Evolutionary conservation across 768 basidiomycete species (phyloP).

Genomic region (Lentinula detonsa): DNA sequence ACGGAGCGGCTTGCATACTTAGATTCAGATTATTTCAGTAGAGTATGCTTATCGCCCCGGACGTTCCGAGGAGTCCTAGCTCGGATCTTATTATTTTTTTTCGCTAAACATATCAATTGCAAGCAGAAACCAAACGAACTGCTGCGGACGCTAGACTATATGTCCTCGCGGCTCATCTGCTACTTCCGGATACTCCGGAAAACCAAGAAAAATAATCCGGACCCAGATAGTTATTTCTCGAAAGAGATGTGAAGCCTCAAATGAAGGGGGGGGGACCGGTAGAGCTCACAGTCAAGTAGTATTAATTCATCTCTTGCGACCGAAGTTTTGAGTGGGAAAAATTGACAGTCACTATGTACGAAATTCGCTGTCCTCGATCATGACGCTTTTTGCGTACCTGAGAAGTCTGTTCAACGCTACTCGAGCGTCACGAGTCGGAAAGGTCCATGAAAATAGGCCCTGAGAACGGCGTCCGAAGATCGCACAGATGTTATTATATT

Average conservation of each 20-base stretch:
- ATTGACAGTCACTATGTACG: background rate
- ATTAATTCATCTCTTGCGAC: background rate
- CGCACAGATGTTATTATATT: constrained; percentile 17
- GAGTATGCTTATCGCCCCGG: background rate
- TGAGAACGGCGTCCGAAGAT: constrained; percentile 26
- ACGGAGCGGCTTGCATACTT: background rate
- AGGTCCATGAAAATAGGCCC: constrained; percentile 8
- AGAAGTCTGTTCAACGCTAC: constrained; percentile 12
- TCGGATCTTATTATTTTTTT: background rate
- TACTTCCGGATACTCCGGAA: background rate
- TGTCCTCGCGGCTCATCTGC: background rate
- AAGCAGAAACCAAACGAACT: background rate
- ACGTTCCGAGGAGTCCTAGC: background rate
- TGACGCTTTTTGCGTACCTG: constrained; percentile 25
- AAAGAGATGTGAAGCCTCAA: background rate
- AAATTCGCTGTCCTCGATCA: constrained; percentile 26
- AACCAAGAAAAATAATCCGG: background rate
- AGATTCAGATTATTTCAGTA: background rate
- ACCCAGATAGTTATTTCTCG: background rate
- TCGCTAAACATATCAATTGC: too few relatives aligned
- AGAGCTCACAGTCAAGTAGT: background rate
- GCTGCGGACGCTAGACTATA: background rate
- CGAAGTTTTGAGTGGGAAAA: constrained; percentile 10
- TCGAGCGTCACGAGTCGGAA: constrained; percentile 28
- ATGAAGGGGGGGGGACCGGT: too few relatives aligned